Base-by-base conservation (phyloP, 1,284 basidiomycete genomes). In the Malassezia japonica region DNA sequence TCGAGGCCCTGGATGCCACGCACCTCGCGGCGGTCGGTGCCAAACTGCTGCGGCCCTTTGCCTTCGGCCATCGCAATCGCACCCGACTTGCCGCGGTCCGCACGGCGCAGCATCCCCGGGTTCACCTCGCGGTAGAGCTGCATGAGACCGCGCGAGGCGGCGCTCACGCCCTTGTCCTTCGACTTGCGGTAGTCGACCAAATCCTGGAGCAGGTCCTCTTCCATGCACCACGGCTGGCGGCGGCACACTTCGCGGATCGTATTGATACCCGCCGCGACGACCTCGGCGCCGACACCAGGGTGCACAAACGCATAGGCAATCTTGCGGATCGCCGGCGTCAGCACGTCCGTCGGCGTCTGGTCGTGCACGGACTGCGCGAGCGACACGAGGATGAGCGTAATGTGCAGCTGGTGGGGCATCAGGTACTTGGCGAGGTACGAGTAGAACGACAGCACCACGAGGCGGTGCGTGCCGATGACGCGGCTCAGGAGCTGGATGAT, bases 401-500 rank as follows among this genome's bases (percentile, higher is more conserved):
- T 85, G 57, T 87, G 85, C 23, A 94, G 82, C 75, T 98, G 94
- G 70, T 89, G 86, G 72, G 94, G 84, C 4, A 84, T 82, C 62
- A 98, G 83, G 75, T 95, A 98, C 74, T 80, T 80, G 77, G 94
- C 79, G 72, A 95, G 82, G 77, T 95, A 98, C 16, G 87, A 87
- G 78, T 98, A 99, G 77, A 96, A 95, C n/a, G 84, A 82, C 43
- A 98, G 83, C 29, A 98, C 83, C 71, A 84, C 89, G 53, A 94
- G 82, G 74, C 91, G 90, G 78, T 98, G 92, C 1, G 81, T 77
- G 32, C 88, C 86, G 82, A 91, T 92, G 46, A 96, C 85, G 42
- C 94, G 83, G n/a, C 87, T 86, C 43, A 98, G 81, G 33, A 99
- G 83, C 73, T 96, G 90, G 88, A 98, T 94, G 69, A 95, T 80